Conservation (phyloP, 192 early-diverging fungal genomes). For the Dissophora globulifera region DNA sequence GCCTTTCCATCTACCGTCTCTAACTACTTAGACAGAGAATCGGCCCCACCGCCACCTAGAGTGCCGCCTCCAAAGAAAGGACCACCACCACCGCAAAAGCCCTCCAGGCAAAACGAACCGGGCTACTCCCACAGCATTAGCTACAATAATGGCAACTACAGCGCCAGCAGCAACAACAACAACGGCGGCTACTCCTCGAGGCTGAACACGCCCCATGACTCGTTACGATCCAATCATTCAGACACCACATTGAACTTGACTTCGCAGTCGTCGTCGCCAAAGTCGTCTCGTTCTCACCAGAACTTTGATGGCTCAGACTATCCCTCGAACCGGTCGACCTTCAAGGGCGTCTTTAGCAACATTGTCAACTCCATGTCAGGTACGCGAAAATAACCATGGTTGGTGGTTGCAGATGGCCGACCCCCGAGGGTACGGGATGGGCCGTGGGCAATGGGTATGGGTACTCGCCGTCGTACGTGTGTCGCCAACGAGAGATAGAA, state of each 20-base stretch:
- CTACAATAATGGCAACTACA: slow-evolving; percentile 9
- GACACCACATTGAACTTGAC: slow-evolving; percentile 29
- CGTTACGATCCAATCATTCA: slow-evolving; percentile 38
- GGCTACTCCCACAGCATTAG: slow-evolving; percentile 11
- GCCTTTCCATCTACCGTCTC: no score
- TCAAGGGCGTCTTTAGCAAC: slow-evolving; percentile 68
- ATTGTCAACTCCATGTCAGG: slow-evolving; percentile 64
- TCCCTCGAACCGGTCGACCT: slow-evolving; percentile 54
- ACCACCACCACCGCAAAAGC: slow-evolving; percentile 45
- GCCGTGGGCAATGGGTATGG: no score
- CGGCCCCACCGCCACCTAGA: slow-evolving; percentile 25
- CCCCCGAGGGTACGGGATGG: no score
- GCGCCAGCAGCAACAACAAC: slow-evolving; percentile 13
- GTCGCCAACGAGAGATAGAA: no score
- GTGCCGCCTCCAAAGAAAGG: slow-evolving; percentile 51
- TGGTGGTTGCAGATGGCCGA: no score
- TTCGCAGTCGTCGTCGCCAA: slow-evolving; percentile 44
- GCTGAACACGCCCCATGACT: slow-evolving; percentile 41
- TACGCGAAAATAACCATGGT: slow-evolving; percentile 7
- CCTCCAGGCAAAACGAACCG: slow-evolving; percentile 16
- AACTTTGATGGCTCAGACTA: slow-evolving; percentile 41
- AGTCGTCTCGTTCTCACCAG: slow-evolving; percentile 37
- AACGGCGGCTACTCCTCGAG: slow-evolving; percentile 4
- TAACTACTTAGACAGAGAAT: slow-evolving; percentile 31
- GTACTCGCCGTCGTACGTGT: no score